phyloP scores from a whole-genome alignment of 176 grass and related monocot species.

The Aegilops longissima region DNA sequence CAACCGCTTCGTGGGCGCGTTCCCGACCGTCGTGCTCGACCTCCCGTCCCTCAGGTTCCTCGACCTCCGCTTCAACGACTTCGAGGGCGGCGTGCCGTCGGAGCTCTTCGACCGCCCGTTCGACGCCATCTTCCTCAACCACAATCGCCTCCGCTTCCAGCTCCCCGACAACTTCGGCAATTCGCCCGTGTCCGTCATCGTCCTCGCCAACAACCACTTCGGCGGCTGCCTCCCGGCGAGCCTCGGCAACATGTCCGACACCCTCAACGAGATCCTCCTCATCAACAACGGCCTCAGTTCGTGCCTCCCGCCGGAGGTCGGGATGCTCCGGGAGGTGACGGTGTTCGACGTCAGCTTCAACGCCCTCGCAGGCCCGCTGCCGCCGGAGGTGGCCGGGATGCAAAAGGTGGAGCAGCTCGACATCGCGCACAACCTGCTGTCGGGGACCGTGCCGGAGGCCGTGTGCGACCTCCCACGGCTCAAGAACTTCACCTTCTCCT shows the following conservation, averaged over 20 bases:
- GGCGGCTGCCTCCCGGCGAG: constrained; percentile 59
- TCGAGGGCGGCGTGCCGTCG: constrained; percentile 61
- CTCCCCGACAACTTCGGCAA: constrained; percentile 72
- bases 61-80: constrained; percentile 85
- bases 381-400: constrained; percentile 46
- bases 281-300: constrained; percentile 61
- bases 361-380: constrained; percentile 46
- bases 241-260: constrained; percentile 73
- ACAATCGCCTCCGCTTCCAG: constrained; percentile 63
- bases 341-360: constrained; percentile 80
- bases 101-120: constrained; percentile 65
- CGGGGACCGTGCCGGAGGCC: constrained; percentile 30
- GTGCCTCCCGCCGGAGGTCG: constrained; percentile 54
- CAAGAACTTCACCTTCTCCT: constrained; percentile 43
- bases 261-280: constrained; percentile 74
- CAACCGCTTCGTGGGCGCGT: constrained; percentile 77
- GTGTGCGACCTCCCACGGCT: constrained; percentile 43
- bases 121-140: constrained; percentile 93
- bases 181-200: constrained; percentile 69
- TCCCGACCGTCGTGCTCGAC: constrained; percentile 70
- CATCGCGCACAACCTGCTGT: constrained; percentile 58
- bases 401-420: constrained; percentile 63
- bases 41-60: constrained; percentile 62
- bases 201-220: constrained; percentile 62
- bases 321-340: constrained; percentile 53